Evolutionary conservation across 225 moss, liverwort and hornwort species (phyloP).

Genomic region (Thuidium tamariscinum): DNA sequence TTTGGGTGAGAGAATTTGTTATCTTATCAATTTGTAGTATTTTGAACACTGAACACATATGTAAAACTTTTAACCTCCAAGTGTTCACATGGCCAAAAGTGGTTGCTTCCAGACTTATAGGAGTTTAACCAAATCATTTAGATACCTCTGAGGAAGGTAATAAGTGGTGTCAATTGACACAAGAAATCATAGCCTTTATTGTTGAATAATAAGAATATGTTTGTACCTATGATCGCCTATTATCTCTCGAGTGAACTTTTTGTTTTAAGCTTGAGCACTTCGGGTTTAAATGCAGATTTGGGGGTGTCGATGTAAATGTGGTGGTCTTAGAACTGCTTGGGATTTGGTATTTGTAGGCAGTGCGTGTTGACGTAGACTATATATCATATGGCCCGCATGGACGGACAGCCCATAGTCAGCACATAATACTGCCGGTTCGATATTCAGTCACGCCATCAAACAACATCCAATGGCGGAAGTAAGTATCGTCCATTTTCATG

Average conservation of each 20-base stretch:
- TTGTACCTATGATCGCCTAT: not conserved
- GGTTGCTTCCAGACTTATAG: not conserved
- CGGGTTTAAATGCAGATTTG: not conserved
- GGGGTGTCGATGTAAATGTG: not conserved
- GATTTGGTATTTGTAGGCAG: slow-evolving; percentile 44
- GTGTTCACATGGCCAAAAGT: not conserved
- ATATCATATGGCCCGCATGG: slow-evolving; percentile 98
- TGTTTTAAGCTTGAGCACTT: not conserved
- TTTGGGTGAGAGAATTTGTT: slow-evolving; percentile 27
- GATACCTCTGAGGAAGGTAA: not conserved
- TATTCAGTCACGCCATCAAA: slow-evolving; percentile 18
- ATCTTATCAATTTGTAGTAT: not conserved
- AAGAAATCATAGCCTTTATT: not conserved
- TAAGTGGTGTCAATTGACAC: not conserved
- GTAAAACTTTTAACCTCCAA: not conserved
- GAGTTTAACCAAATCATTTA: not conserved
- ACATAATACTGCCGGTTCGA: slow-evolving; percentile 66
- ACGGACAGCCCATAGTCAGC: slow-evolving; percentile 64
- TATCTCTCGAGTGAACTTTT: not conserved
- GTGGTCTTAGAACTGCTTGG: not conserved
- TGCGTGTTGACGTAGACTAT: slow-evolving; percentile 71
- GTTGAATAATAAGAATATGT: not conserved
- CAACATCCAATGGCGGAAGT: slow-evolving; percentile 65
- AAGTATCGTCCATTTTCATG: slow-evolving; percentile 2
- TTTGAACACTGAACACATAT: slow-evolving; percentile 17